phyloP scores from a whole-genome alignment of 495 filamentous ascomycete species.

The Penicillium pancosmium region DNA sequence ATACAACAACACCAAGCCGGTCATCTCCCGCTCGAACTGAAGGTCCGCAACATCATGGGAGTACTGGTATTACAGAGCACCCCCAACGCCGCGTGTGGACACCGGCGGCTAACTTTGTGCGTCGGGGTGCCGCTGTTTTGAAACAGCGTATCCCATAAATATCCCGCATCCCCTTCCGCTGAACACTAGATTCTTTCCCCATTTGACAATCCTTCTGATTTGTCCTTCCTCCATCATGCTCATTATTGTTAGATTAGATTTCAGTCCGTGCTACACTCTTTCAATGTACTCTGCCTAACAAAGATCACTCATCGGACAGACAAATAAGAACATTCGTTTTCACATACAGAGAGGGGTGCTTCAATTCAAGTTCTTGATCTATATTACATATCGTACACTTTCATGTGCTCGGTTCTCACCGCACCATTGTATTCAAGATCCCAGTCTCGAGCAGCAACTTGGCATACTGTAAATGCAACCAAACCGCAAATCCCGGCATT shows the following conservation, averaged over 20 bases:
- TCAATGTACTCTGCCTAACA: not conserved
- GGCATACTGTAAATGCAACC: conserved; percentile 44
- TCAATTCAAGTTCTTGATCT: not conserved
- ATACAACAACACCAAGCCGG: not conserved
- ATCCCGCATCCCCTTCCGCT: not conserved
- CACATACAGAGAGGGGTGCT: not conserved
- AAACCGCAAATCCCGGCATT: conserved; percentile 52
- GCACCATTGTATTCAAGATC: not conserved
- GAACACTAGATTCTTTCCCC: not conserved
- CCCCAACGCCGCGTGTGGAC: not conserved
- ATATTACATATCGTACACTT: conserved; percentile 1
- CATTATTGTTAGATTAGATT: not conserved
- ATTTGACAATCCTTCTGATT: not conserved
- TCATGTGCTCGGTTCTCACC: not conserved
- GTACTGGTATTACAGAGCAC: not conserved
- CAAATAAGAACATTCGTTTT: conserved; percentile 1
- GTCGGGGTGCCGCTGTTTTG: not conserved
- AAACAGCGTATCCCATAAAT: not conserved
- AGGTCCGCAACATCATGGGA: not conserved
- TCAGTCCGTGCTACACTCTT: not conserved
- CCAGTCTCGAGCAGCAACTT: conserved; percentile 20
- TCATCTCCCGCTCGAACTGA: not conserved
- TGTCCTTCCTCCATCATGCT: not conserved
- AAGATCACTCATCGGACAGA: not conserved
- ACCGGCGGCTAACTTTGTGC: not conserved